A percentile compares a stretch with the other conserved stretches of the same genome.
phyloP scores from a whole-genome alignment of 1,284 basidiomycete species.

The Leccinum pachyderme region DNA sequence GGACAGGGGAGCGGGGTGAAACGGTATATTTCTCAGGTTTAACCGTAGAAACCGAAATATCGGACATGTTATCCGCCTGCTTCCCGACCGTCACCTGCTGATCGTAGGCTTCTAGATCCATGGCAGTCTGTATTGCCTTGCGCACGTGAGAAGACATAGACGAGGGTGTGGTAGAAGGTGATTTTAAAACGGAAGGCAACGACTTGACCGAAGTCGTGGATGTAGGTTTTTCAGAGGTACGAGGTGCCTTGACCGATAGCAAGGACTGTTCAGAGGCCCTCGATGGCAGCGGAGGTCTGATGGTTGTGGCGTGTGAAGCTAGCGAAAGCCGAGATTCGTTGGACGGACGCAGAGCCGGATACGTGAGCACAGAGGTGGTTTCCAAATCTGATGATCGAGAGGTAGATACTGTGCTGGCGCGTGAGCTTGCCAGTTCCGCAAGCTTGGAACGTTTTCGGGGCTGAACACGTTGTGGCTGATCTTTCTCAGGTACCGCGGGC shows the following conservation, averaged over 20 bases:
- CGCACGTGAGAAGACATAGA: conserved; percentile 57
- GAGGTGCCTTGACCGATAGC: conserved; percentile 7
- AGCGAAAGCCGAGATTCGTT: conserved; percentile 50
- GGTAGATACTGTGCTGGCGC: conserved; percentile 45
- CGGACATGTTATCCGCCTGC: conserved; percentile 18
- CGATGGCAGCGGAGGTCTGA: conserved; percentile 11
- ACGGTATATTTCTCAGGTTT: conserved; percentile 11
- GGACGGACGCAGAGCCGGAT: conserved; percentile 62
- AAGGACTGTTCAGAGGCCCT: conserved; percentile 20
- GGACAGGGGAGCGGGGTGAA: conserved; percentile 3
- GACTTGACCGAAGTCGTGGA: conserved; percentile 21
- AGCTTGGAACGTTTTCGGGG: conserved; percentile 55
- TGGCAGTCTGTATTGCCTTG: conserved; percentile 56
- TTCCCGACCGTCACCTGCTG: conserved; percentile 9
- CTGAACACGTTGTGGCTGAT: conserved; percentile 12
- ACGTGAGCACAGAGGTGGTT: conserved; percentile 61
- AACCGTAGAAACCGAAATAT: conserved; percentile 25
- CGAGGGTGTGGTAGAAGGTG: conserved; percentile 38
- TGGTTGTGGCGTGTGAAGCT: conserved; percentile 22
- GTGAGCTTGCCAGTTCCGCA: conserved; percentile 59
- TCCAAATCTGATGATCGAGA: conserved; percentile 41
- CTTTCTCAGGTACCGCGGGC: conserved; percentile 26
- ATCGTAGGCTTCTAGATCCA: conserved; percentile 44
- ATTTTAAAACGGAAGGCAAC: conserved; percentile 18
- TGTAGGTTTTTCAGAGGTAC: conserved; percentile 15